Base-by-base conservation (phyloP, 331 rosid species). In the Malus hybrid region DNA sequence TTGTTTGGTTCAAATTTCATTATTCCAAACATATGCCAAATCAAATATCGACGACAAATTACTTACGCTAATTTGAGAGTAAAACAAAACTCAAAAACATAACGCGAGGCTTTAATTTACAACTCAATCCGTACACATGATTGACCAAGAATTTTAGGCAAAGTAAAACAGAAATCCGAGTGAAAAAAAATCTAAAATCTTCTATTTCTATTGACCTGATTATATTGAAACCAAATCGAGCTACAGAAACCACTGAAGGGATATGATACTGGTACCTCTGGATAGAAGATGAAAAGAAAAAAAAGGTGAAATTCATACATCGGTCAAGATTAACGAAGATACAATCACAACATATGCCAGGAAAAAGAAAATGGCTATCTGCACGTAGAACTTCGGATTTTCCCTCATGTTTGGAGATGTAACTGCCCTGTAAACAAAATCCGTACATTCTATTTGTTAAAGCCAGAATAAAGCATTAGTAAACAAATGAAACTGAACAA, bases 361-460 rank as follows among this genome's bases (percentile, higher is more conserved):
- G 80, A 95, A 86, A 86, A 95, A 81, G 96, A 95, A 92, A 80
- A 93, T 36, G 57, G 91, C 96, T 67, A 93, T 84, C 90, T 93
- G 97, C 82, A 91, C 78, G 77, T 86, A 85, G 75, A 95, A 88
- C 90, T 92, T 95, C 0, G 97, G 97, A 79, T 88, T 92, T 88
- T 95, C 99, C 81, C 97, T 88, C 93, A 95, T 86, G 88, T 95
- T 95, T 68, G 99, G 99, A 20, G 98, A 88, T 79, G 99, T 90
- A 77, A 95, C 98, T 2, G 98, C 84, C 93, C 99, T 92, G 93
- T 65, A 87, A 91, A 80, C 68, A 71, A 81, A n/a, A 46, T 39
- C 4, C 28, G 76, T 75, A 39, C 10, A 70, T 71, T 68, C 10
- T 20, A 63, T 33, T 19, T 6, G 53, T 70, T 29, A 70, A 75